Base-by-base conservation (phyloP, 2,329 filamentous ascomycete genomes). In the Arthrobotrys entomopaga region DNA sequence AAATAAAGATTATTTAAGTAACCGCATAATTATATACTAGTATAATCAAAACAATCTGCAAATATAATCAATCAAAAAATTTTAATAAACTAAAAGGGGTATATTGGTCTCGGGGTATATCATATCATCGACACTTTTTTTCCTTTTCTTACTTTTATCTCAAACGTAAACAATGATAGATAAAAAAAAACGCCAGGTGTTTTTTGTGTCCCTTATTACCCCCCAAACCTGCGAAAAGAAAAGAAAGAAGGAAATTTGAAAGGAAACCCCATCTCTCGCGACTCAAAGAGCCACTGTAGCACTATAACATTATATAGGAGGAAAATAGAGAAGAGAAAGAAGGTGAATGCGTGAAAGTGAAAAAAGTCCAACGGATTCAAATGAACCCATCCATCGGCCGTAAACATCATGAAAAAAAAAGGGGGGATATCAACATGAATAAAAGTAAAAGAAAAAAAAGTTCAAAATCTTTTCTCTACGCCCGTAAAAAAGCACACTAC, bases 381-480 rank as follows among this genome's bases (percentile, higher is more conserved):
- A 56, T 40, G 2, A 16, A 56, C 16, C 52, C 3, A 20, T 22
- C 52, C 26, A 56, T 56, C 20, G 52, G 26, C 52, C 52, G 52
- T 56, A 42, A 53, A 2, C 50, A 22, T 53, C n/a, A 56, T 20
- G 19, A 50, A 13, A 50, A 3, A 50, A 22, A 50, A 4, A 50
- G 24, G 26, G 50, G 48, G 15, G n/a, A 11, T 19, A 48, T 49
- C n/a, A 29, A 49, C 38, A 20, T 7, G 26, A 64, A 54, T 7
- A 15, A 24, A 52, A 26, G 48, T 46, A 50, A 46, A 4, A 53
- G 54, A 16, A 24, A 40, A 60, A 22, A 54, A 24, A 53, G 26
- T 15, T 20, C 46, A 24, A 66, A 22, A n/a, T 11, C 49, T 56
- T 50, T 53, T 40, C 54, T 43, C 11, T 53, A 53, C 61, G 54